Evolutionary conservation across 345 rosid genomes (phyloP).

Genomic region (Populus nigra): DNA sequence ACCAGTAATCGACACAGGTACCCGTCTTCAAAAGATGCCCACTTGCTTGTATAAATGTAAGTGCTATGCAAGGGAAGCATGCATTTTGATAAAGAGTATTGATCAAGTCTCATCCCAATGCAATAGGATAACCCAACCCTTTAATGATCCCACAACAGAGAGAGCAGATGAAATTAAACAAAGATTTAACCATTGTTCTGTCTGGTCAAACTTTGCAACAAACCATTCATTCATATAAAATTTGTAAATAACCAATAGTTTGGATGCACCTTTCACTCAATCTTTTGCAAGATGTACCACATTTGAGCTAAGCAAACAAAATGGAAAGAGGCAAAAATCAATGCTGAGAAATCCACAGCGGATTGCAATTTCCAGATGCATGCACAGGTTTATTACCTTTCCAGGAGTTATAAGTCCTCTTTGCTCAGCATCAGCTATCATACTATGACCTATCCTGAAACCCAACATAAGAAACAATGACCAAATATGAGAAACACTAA

Average conservation of each 20-base stretch:
- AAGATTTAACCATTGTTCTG: background rate
- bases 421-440: slow-evolving; percentile 34
- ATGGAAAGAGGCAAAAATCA: background rate
- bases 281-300: background rate
- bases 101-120: background rate
- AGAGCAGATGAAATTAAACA: no score
- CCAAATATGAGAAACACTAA: background rate
- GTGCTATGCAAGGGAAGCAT: background rate
- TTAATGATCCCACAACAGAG: background rate
- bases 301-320: background rate
- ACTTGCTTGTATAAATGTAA: background rate
- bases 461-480: background rate
- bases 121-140: background rate
- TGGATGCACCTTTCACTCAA: background rate
- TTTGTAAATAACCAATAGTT: background rate
- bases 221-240: background rate
- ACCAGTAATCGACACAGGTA: background rate
- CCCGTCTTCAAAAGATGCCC: background rate
- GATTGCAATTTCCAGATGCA: background rate
- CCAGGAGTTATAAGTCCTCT: slow-evolving; percentile 32
- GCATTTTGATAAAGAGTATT: background rate
- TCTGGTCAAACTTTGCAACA: background rate
- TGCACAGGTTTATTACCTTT: slow-evolving; percentile 22
- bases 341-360: no score
- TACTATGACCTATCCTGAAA: slow-evolving; percentile 36